Percentiles rank a stretch among this genome's conserved stretches.
phyloP scores from a whole-genome alignment of 2,329 filamentous ascomycete genomes.

The Penicillium verrucosum region DNA sequence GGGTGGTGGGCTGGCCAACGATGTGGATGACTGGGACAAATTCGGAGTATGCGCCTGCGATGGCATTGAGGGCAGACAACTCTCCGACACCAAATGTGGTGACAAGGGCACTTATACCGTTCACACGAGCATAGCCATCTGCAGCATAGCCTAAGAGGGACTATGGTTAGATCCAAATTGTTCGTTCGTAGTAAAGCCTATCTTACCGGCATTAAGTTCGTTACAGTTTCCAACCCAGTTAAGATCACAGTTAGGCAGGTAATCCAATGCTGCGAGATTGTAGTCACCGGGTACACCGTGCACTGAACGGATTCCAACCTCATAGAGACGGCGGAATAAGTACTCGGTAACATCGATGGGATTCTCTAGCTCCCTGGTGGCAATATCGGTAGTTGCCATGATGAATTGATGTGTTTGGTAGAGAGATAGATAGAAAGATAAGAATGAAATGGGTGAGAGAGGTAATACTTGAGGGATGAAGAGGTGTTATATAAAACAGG shows the following conservation, averaged over 20 bases:
- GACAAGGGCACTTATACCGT: constrained; percentile 65
- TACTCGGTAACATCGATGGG: constrained; percentile 49
- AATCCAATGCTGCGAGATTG: constrained; percentile 62
- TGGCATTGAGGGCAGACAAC: constrained; percentile 66
- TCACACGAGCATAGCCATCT: constrained; percentile 74
- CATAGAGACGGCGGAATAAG: constrained; percentile 48
- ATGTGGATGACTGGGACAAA: constrained; percentile 65
- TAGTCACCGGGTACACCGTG: constrained; percentile 62
- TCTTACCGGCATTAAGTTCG: constrained; percentile 56
- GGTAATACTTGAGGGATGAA: neutral
- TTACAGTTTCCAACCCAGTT: constrained; percentile 62
- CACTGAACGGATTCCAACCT: constrained; percentile 49
- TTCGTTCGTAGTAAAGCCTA: neutral
- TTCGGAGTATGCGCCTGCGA: constrained; percentile 73
- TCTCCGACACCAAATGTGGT: constrained; percentile 73
- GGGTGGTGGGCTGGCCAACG: constrained; percentile 53
- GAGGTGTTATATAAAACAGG: neutral
- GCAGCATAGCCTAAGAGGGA: constrained; percentile 62
- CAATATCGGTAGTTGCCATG: constrained; percentile 42
- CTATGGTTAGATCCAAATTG: neutral
- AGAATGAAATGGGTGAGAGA: neutral
- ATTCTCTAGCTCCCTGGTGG: constrained; percentile 43
- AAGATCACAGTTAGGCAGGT: constrained; percentile 53
- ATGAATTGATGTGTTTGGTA: neutral
- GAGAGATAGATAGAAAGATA: neutral